Percentiles rank a stretch among this genome's conserved stretches.
These are phyloP conservation scores for Sugiyamaella valdiviana DNA, from an alignment of 805 yeast genomes.

Conservation along the genomic window DNA sequence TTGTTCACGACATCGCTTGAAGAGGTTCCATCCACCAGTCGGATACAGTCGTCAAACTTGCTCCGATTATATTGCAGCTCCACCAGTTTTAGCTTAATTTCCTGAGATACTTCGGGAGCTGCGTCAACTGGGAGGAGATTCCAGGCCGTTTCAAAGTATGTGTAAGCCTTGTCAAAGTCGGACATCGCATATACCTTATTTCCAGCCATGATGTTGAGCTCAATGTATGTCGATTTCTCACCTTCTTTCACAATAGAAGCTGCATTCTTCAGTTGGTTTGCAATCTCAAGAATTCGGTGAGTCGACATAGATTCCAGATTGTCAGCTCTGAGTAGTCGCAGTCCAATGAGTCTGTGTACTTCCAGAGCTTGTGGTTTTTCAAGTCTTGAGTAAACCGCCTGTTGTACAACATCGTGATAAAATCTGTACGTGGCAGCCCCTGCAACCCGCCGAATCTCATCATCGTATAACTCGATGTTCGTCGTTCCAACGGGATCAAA, in stretches of 20 bases:
- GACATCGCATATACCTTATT: conserved; percentile 39
- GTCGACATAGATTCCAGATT: conserved; percentile 23
- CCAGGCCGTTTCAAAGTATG: conserved; percentile 37
- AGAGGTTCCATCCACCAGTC: conserved; percentile 33
- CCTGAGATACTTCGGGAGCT: not conserved
- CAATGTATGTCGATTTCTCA: conserved; percentile 36
- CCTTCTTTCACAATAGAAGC: conserved; percentile 30
- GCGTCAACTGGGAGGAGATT: conserved; percentile 18
- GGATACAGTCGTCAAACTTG: conserved; percentile 34
- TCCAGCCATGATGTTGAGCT: conserved; percentile 41
- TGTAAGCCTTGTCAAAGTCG: conserved; percentile 38
- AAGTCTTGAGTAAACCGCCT: conserved; percentile 30
- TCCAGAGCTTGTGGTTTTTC: conserved; percentile 27
- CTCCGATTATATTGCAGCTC: conserved; percentile 26
- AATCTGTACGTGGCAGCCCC: conserved; percentile 36
- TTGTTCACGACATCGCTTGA: conserved; percentile 28
- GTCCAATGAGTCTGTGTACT: conserved; percentile 38
- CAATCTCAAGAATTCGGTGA: conserved; percentile 33
- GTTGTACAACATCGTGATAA: conserved; percentile 38
- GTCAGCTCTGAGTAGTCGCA: conserved; percentile 32
- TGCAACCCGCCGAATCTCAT: conserved; percentile 33
- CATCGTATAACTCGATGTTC: conserved; percentile 26
- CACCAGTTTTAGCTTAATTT: conserved; percentile 18
- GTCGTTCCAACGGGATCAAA: conserved; percentile 32
- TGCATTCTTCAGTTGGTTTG: conserved; percentile 37